phyloP scores from a whole-genome alignment of 139 green algal species.

The Chlorella sp. region DNA sequence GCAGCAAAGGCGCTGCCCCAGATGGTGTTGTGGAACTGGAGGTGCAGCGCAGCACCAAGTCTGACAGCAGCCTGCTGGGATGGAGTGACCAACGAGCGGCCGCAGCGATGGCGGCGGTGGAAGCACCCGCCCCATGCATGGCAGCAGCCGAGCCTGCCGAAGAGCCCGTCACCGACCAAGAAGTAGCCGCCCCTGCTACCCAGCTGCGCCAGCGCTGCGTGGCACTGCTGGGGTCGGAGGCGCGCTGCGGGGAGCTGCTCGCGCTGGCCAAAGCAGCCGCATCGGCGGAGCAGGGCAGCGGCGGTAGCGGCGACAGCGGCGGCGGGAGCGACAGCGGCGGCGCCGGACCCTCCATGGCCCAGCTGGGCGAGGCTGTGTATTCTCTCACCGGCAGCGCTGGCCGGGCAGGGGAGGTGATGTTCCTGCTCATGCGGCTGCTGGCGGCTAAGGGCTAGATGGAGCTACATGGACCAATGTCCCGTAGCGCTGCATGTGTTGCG shows the following conservation, averaged over 20 bases:
- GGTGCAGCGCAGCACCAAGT: constrained; percentile 10
- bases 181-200: neutral
- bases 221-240: constrained; percentile 3
- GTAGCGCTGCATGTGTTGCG: no score
- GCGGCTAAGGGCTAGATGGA: neutral
- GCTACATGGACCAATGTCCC: no score
- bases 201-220: constrained; percentile 11
- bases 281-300: neutral
- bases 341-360: neutral
- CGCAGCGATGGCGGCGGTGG: neutral
- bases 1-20: neutral
- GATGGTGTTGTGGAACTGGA: neutral
- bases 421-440: constrained; percentile 8
- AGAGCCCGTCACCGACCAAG: neutral
- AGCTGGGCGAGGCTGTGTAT: neutral
- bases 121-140: no score
- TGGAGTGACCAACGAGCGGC: neutral
- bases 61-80: constrained; percentile 1
- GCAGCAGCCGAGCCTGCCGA: no score
- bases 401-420: constrained; percentile 17
- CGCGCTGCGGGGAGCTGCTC: constrained; percentile 1
- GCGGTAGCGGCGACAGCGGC: neutral
- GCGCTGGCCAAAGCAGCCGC: neutral
- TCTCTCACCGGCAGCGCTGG: neutral
- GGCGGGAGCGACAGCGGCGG: neutral